phyloP scores from a whole-genome alignment of 306 rosid genomes.

The Cicer arietinum region DNA sequence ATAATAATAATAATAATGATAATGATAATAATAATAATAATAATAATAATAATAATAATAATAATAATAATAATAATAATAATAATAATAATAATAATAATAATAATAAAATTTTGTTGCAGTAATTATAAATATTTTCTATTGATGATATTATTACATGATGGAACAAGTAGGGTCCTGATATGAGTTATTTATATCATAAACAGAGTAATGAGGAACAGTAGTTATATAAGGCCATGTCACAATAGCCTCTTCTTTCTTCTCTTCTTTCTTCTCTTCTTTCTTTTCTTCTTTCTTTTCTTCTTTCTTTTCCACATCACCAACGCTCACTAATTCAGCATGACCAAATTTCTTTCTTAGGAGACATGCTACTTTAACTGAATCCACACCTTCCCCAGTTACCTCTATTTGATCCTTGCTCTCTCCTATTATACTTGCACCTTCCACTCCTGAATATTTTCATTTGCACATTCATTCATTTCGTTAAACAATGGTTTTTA shows the following conservation, averaged over 20 bases:
- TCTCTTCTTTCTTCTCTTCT: background rate
- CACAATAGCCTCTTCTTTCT: background rate
- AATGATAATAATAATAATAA: too few relatives aligned
- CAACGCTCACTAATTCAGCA: conserved; percentile 53
- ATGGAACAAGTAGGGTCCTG: conserved; percentile 39
- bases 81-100: too few relatives aligned
- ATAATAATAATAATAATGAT: too few relatives aligned
- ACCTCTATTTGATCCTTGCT: conserved; percentile 50
- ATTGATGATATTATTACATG: conserved; percentile 9
- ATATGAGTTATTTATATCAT: background rate
- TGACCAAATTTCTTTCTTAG: conserved; percentile 51
- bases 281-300: conserved; percentile 24
- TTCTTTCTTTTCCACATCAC: conserved; percentile 39
- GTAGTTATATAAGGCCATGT: background rate
- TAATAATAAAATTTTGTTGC: too few relatives aligned
- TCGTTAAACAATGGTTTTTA: background rate
- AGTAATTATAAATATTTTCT: background rate
- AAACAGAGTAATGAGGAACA: conserved; percentile 20
- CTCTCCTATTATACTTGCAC: conserved; percentile 41
- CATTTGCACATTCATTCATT: background rate
- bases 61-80: too few relatives aligned
- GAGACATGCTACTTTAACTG: conserved; percentile 45
- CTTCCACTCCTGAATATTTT: conserved; percentile 44
- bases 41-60: too few relatives aligned
- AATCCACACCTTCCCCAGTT: conserved; percentile 53